Conservation (phyloP, 805 yeast species). For the Nakazawaea peltata region DNA sequence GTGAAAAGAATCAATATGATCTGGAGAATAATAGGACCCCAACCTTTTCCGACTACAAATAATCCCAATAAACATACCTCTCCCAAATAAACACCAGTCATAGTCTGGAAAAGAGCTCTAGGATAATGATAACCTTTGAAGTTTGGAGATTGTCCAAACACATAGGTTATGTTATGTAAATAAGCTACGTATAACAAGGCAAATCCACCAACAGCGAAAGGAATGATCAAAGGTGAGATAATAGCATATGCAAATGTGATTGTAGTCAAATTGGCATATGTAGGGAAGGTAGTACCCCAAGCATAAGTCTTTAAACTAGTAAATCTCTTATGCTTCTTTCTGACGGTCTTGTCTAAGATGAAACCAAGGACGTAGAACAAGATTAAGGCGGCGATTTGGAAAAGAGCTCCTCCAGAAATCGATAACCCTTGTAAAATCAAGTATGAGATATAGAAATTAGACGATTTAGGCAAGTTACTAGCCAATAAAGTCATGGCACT, state of each 20-base stretch:
- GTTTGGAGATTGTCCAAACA: slow-evolving; percentile 59
- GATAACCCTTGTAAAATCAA: slow-evolving; percentile 62
- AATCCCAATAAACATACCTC: slow-evolving; percentile 81
- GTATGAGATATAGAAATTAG: slow-evolving; percentile 66
- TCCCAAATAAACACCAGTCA: slow-evolving; percentile 83
- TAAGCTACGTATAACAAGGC: slow-evolving; percentile 67
- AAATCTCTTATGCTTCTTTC: slow-evolving; percentile 62
- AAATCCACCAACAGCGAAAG: slow-evolving; percentile 69
- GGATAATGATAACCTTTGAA: slow-evolving; percentile 81
- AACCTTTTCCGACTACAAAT: slow-evolving; percentile 83
- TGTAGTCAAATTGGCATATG: slow-evolving; percentile 62
- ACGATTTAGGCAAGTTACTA: slow-evolving; percentile 62
- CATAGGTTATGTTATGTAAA: slow-evolving; percentile 70
- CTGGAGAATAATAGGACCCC: slow-evolving; percentile 88
- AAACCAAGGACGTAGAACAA: slow-evolving; percentile 51
- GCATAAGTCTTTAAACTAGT: slow-evolving; percentile 39
- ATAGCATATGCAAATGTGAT: slow-evolving; percentile 61
- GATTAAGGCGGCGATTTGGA: slow-evolving; percentile 53
- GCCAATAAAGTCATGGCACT: slow-evolving; percentile 53
- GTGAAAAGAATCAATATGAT: slow-evolving; percentile 59
- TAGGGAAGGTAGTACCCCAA: slow-evolving; percentile 80
- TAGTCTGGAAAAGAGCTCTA: slow-evolving; percentile 79
- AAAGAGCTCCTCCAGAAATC: slow-evolving; percentile 54
- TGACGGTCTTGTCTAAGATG: slow-evolving; percentile 52
- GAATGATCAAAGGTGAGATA: slow-evolving; percentile 75